These are phyloP conservation scores for Epichloe baconii DNA, from an alignment of 2,329 filamentous ascomycete species.

Conservation along the genomic window DNA sequence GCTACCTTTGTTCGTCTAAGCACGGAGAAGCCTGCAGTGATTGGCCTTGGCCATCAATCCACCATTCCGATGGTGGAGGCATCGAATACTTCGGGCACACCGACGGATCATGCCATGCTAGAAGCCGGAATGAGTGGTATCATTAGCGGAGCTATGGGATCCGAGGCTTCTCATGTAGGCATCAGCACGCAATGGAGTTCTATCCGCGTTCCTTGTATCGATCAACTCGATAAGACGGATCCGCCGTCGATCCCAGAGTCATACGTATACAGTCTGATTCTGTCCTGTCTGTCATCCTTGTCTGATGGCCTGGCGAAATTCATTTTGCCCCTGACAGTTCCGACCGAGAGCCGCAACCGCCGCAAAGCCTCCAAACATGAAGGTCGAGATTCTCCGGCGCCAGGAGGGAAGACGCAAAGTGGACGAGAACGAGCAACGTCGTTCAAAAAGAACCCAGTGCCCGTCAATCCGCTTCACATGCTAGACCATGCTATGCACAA, in stretches of 20 bases:
- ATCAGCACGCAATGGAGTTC: constrained; percentile 90
- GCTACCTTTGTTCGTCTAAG: constrained; percentile 85
- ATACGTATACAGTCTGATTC: constrained; percentile 79
- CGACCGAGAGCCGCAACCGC: constrained; percentile 48
- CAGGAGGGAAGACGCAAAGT: constrained; percentile 16
- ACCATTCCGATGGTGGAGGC: constrained; percentile 56
- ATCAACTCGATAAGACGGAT: constrained; percentile 86
- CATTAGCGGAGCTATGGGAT: constrained; percentile 58
- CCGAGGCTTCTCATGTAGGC: constrained; percentile 55
- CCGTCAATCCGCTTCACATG: constrained; percentile 69
- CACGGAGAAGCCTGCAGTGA: constrained; percentile 77
- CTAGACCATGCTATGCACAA: constrained; percentile 57
- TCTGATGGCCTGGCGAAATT: constrained; percentile 91
- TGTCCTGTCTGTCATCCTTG: constrained; percentile 79
- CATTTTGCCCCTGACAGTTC: constrained; percentile 79
- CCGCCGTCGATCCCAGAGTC: constrained; percentile 76
- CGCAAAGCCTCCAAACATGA: constrained; percentile 35
- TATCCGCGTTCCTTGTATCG: constrained; percentile 75
- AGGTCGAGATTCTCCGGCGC: constrained; percentile 28
- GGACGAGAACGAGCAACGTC: constrained; percentile 48
- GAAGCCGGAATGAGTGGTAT: constrained; percentile 83
- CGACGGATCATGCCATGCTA: constrained; percentile 72
- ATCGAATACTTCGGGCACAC: constrained; percentile 40
- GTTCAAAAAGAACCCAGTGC: constrained; percentile 62
- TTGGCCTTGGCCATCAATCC: constrained; percentile 81